Evolutionary conservation across 768 basidiomycete species (phyloP).

Genomic region (Calocera cornea): DNA sequence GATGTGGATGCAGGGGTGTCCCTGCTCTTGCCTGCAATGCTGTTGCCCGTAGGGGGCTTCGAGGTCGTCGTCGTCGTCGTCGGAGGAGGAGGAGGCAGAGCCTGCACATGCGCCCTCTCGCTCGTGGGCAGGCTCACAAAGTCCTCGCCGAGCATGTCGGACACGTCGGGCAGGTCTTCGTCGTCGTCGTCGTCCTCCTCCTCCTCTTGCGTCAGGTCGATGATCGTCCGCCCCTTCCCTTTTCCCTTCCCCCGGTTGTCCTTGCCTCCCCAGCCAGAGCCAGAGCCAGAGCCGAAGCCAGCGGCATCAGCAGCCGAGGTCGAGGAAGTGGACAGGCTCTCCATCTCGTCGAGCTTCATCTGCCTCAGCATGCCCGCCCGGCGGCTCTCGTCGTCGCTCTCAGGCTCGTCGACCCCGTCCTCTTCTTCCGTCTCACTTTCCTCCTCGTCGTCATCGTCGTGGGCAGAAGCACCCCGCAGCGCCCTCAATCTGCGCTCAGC

Average conservation of each 20-base stretch:
- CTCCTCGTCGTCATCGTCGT: neutral
- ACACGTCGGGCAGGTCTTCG: neutral
- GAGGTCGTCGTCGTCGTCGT: neutral
- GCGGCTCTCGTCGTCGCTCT: slow-evolving; percentile 1
- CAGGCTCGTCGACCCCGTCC: neutral
- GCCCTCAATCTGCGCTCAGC: neutral
- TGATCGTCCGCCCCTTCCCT: no score
- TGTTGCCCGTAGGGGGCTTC: no score
- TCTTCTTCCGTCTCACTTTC: neutral
- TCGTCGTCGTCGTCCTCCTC: neutral
- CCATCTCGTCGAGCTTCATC: neutral
- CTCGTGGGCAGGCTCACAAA: neutral
- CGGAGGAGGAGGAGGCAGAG: neutral
- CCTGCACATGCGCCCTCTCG: neutral
- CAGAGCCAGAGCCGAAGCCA: neutral
- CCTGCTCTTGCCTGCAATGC: neutral
- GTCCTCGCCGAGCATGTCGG: neutral
- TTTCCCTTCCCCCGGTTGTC: neutral
- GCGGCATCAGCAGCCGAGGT: neutral
- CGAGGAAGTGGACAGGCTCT: neutral
- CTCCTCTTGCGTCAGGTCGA: neutral
- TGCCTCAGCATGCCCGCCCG: neutral
- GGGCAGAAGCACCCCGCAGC: neutral
- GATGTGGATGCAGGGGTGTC: no score
- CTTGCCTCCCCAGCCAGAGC: neutral